Conservation (phyloP, 176 grass and related monocot species). For the Musa beccarii region DNA sequence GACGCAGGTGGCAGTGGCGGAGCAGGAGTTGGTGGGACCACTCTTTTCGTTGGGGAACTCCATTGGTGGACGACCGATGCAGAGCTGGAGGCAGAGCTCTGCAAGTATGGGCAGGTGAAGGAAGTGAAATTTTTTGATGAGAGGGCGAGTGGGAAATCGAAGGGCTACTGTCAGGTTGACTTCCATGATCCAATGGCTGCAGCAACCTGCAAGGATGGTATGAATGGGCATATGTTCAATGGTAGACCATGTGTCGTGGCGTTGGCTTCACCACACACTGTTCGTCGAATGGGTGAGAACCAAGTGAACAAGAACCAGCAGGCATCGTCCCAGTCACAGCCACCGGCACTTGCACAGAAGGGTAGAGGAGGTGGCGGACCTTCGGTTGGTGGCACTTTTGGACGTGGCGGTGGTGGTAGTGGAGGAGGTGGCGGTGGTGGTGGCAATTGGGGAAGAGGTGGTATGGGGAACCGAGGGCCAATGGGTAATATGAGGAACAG, state of each 20-base stretch:
- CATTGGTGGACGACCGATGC: constrained; percentile 60
- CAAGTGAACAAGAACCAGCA: constrained; percentile 21
- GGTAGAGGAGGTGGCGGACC: constrained; percentile 12
- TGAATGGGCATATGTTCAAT: constrained; percentile 42
- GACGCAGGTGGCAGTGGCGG: neutral
- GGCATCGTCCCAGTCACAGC: neutral
- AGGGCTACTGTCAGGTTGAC: constrained; percentile 33
- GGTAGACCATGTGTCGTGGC: constrained; percentile 41
- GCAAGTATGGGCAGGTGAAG: constrained; percentile 30
- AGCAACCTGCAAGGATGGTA: constrained; percentile 20
- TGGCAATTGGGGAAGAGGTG: constrained; percentile 4
- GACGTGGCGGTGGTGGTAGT: neutral
- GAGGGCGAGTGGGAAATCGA: constrained; percentile 36
- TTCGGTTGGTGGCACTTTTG: constrained; percentile 5
- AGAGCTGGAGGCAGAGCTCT: constrained; percentile 50
- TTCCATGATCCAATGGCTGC: constrained; percentile 22
- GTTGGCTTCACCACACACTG: constrained; percentile 17
- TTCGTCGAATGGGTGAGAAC: constrained; percentile 21
- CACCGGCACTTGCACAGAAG: constrained; percentile 13
- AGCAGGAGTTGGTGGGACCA: constrained; percentile 13
- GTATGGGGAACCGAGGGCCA: constrained; percentile 23
- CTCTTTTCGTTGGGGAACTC: constrained; percentile 51
- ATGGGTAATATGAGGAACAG: constrained; percentile 22
- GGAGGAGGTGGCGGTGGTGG: neutral
- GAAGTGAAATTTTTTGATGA: constrained; percentile 44